phyloP scores from a whole-genome alignment of 805 yeast species.

The Ogataea paraovalis region DNA sequence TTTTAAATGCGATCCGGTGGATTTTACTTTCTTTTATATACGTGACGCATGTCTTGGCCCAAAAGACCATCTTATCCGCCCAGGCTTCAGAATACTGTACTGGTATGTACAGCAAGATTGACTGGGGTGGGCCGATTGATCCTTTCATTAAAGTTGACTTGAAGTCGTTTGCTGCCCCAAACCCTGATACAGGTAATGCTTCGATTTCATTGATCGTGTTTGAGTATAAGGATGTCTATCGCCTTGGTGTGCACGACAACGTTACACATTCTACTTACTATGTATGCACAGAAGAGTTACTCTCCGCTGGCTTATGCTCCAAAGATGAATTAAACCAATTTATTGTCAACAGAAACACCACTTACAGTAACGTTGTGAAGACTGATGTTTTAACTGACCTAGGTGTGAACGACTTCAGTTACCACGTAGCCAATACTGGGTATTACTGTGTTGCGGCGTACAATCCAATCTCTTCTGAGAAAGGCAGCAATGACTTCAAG shows the following conservation, averaged over 20 bases:
- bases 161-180: slow-evolving; percentile 26
- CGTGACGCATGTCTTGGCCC: slow-evolving; percentile 31
- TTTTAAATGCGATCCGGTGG: slow-evolving; percentile 1
- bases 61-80: slow-evolving; percentile 46
- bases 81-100: slow-evolving; percentile 67
- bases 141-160: slow-evolving; percentile 56
- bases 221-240: slow-evolving; percentile 74
- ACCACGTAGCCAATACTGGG: slow-evolving; percentile 71
- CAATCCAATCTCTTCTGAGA: slow-evolving; percentile 33
- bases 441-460: slow-evolving; percentile 86
- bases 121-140: slow-evolving; percentile 78
- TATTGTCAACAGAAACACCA: slow-evolving; percentile 43
- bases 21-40: slow-evolving; percentile 4
- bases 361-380: slow-evolving; percentile 48
- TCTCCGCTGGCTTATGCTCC: slow-evolving; percentile 53
- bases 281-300: slow-evolving; percentile 71
- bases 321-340: slow-evolving; percentile 55
- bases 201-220: slow-evolving; percentile 68
- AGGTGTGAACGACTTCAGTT: slow-evolving; percentile 60
- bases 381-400: slow-evolving; percentile 51
- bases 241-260: slow-evolving; percentile 52
- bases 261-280: slow-evolving; percentile 46
- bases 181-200: slow-evolving; percentile 36
- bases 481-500: slow-evolving; percentile 39
- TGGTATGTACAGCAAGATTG: slow-evolving; percentile 83